phyloP scores from a whole-genome alignment of 805 yeast species.

The Nakazawaea molendinolei region DNA sequence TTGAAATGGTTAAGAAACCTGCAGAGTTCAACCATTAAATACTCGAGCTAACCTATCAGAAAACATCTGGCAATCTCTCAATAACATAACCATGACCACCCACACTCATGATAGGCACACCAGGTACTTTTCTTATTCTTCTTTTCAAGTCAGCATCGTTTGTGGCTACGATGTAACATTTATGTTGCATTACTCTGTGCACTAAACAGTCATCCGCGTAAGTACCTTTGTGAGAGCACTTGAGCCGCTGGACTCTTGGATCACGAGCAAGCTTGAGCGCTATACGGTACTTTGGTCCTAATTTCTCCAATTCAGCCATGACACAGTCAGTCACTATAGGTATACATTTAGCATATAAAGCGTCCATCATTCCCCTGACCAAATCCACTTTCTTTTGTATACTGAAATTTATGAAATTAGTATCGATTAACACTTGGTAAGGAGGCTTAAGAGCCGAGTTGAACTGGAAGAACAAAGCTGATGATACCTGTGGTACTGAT shows the following conservation, averaged over 20 bases:
- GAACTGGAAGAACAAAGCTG: conserved; percentile 90
- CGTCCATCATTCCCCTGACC: conserved; percentile 96
- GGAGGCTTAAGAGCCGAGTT: conserved; percentile 97
- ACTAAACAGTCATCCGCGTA: conserved; percentile 98
- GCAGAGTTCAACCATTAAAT: too few relatives aligned
- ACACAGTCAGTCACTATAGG: conserved; percentile 97
- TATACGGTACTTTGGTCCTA: conserved; percentile 91
- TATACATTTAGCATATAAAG: conserved; percentile 88
- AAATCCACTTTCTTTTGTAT: conserved; percentile 93
- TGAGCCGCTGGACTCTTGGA: conserved; percentile 81
- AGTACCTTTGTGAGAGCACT: conserved; percentile 90
- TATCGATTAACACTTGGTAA: conserved; percentile 91
- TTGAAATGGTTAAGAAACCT: too few relatives aligned
- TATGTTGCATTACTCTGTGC: conserved; percentile 88
- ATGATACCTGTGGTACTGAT: conserved; percentile 87
- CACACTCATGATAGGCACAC: conserved; percentile 94
- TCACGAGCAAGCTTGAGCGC: conserved; percentile 91
- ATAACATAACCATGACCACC: conserved; percentile 90
- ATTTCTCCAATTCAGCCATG: conserved; percentile 93
- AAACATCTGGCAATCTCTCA: conserved; percentile 94
- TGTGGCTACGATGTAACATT: conserved; percentile 95
- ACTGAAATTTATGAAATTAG: conserved; percentile 93
- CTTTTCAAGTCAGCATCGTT: conserved; percentile 96
- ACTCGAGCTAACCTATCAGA: conserved; percentile 32
- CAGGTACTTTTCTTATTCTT: conserved; percentile 92